Base-by-base conservation (phyloP, 768 basidiomycete genomes). In the Cubamyces lactineus region DNA sequence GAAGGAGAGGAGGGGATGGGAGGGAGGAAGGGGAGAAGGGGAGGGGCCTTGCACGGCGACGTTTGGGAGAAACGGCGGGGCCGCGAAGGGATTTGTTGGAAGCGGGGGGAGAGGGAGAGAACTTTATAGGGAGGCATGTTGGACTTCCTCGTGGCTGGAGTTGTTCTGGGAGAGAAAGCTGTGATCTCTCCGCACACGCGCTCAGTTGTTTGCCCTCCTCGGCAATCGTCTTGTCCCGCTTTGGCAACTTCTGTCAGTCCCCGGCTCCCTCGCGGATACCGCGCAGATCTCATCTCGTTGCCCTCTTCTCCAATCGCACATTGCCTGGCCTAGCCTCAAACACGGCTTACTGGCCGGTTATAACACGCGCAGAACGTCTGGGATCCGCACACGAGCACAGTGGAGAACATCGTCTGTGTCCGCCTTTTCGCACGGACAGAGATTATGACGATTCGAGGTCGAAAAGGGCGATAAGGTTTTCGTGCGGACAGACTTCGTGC, bases 141-240 rank as follows among this genome's bases (percentile, higher is more conserved):
- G 34, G 34, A 34, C 34, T 34, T 34, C 34, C 34, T 34, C 34
- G 34, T 34, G 34, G 28, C 28, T 28, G 28, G 4, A 28, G n/a
- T n/a, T n/a, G n/a, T n/a, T n/a, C 34, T 34, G 1, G 34, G 34
- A 34, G 34, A 34, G 34, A 34, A 34, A 34, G 34, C 34, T 34
- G 34, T 34, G 34, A 34, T 34, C 34, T 34, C 34, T 34, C 34
- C 9, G 34, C 34, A 34, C 34, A 34, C 34, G 34, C 34, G 34
- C 34, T 34, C 34, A 34, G 5, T 34, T 34, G 34, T 34, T 30
- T 7, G 13, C 46, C 21, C 19, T 50, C 30, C 47, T 24, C 57
- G 57, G 57, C 57, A 57, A 57, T 57, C 57, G 26, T 40, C 48
- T 28, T 26, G 39, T 49, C 47, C 57, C 47, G 26, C 17, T 56